phyloP scores from a whole-genome alignment of 2,329 filamentous ascomycete genomes.

The Calcarisporium arbuscula region DNA sequence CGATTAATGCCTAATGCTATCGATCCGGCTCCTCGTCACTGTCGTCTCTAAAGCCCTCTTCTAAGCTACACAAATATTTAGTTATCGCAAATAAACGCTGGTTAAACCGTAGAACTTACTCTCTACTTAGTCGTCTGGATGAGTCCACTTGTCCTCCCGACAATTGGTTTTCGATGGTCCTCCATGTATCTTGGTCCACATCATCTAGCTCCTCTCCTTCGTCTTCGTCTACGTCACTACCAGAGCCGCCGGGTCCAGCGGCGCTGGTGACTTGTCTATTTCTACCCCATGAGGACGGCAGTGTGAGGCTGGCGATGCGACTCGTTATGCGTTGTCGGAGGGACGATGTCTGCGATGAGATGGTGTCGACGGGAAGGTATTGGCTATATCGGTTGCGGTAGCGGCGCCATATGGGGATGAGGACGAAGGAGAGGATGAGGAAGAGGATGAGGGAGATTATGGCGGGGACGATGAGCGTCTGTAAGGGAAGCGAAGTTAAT shows the following conservation, averaged over 20 bases:
- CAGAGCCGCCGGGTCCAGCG: conserved; percentile 29
- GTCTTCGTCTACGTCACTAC: conserved; percentile 45
- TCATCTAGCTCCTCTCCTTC: conserved; percentile 66
- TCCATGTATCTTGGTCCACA: conserved; percentile 44
- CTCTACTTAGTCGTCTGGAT: conserved; percentile 63
- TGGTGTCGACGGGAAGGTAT: conserved; percentile 63
- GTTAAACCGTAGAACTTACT: conserved; percentile 38
- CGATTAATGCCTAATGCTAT: too few relatives aligned
- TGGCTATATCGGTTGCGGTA: conserved; percentile 67
- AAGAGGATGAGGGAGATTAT: conserved; percentile 65
- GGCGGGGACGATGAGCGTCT: conserved; percentile 68
- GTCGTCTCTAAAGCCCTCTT: conserved; percentile 39
- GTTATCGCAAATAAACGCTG: conserved; percentile 1
- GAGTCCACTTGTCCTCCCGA: conserved; percentile 37
- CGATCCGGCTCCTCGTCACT: conserved; percentile 33
- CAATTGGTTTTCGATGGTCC: conserved; percentile 30
- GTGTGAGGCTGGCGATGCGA: conserved; percentile 19
- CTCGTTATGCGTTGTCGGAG: conserved; percentile 43
- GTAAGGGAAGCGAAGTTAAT: conserved; percentile 13
- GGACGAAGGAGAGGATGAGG: conserved; percentile 55
- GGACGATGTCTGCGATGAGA: conserved; percentile 51
- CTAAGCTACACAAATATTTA: conserved; percentile 19
- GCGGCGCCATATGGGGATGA: conserved; percentile 62
- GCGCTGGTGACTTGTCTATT: conserved; percentile 35
- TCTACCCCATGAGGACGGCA: conserved; percentile 43